A percentile compares a stretch with the other conserved stretches of the same genome.
Evolutionary conservation across 306 rosid species (phyloP).

Genomic region (Sicyos edulis): DNA sequence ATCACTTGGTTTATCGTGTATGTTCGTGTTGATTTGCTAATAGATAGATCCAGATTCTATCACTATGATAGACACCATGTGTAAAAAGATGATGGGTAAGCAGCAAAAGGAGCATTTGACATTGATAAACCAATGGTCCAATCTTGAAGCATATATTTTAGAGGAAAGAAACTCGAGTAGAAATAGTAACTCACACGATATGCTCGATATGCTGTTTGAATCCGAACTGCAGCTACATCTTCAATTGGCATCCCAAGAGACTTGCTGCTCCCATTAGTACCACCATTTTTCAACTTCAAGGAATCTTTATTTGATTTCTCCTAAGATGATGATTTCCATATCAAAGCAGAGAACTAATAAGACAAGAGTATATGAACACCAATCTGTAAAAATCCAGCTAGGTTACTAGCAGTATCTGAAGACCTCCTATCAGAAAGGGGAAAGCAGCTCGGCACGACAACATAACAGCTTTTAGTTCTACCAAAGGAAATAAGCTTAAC

Average conservation of each 20-base stretch:
- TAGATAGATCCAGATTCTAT: too few species aligned
- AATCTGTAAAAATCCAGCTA: too few species aligned
- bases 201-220: conserved; percentile 88
- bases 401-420: too few species aligned
- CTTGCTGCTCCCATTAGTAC: conserved; percentile 31
- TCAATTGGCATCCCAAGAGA: conserved; percentile 46
- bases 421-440: too few species aligned
- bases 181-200: conserved; percentile 42
- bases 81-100: neutral
- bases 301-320: conserved; percentile 38
- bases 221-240: conserved; percentile 70
- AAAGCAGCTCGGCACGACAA: too few species aligned
- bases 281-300: conserved; percentile 31
- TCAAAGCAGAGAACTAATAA: conserved; percentile 21
- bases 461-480: too few species aligned
- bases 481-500: neutral
- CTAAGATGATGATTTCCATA: conserved; percentile 44
- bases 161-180: neutral
- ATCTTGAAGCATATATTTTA: neutral
- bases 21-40: too few species aligned
- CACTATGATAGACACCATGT: neutral
- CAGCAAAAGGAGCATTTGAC: neutral
- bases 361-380: conserved; percentile 1
- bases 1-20: too few species aligned
- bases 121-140: neutral